Evolutionary conservation across 176 grass and related monocot genomes (phyloP), one percentile per base, ranked within the genome.

Genomic region (Lolium multiflorum): DNA sequence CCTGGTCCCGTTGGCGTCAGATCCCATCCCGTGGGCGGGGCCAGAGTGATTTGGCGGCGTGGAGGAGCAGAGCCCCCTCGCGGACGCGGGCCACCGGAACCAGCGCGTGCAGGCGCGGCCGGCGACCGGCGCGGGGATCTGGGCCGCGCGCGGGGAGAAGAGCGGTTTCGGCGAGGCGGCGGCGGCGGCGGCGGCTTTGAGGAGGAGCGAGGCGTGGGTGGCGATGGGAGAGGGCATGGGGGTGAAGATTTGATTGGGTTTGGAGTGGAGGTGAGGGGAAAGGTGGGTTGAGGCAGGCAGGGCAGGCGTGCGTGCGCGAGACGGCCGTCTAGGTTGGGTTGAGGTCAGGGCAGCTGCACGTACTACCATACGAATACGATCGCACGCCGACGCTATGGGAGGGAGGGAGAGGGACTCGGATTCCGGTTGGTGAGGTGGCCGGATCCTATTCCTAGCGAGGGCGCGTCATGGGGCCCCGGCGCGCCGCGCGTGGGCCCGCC

Each of bases 171-270:
- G 78, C 39, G 71, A 80, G 54, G 54, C 81, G 11, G 65, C 63
- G 8, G 83, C 85, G 71, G 90, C 62, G 76, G 73, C 82, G 67
- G 82, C 72, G 88, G 77, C 83, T 85, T 80, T 90, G 84, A 74
- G 84, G 87, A 95, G 69, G 88, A 88, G 62, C 54, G 81, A 67
- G 70, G 82, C 76, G 80, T 87, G 74, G 88, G 70, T 78, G 91
- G 80, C 81, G 87, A 85, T 69, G 87, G 70, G 79, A 59, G 76
- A 74, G 81, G 81, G 82, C 88, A 92, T 91, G 93, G 88, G 47
- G 43, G 41, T 57, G 89, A 71, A 59, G 81, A 39, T 85, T 79
- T 62, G 60, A 54, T 77, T 51, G 70, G 58, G 46, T 31, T 41
- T 25, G 77, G 61, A 35, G 31, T 35, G 28, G 11, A 54, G n/a